Base-by-base conservation (phyloP, 257 asterid species). In the Thymus quinquecostatus region DNA sequence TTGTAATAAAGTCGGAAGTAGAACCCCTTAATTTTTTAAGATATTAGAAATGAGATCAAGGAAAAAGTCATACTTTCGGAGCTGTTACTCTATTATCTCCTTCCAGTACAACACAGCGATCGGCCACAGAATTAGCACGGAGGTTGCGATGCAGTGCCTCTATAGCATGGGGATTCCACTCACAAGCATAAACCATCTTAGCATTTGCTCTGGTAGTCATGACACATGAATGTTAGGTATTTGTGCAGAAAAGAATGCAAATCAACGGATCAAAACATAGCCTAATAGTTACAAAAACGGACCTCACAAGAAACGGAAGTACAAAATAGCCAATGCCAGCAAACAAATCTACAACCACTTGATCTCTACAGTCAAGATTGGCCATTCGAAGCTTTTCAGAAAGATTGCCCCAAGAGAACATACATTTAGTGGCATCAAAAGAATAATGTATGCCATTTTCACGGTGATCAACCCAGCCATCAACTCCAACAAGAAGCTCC, bases 391-490 rank as follows among this genome's bases (percentile, higher is more conserved):
- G 89, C 87, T 95, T 95, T 86, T 95, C 98, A 21, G 97, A 95
- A 44, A 92, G 96, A 86, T 95, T 95, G 13, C 97, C 99, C 99
- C 99, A 95, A 30, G 97, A 95, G 80, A 95, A 95, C 98, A 95
- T 92, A 84, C 98, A 95, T 81, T 89, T 92, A 32, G 98, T 82
- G 57, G 94, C 85, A 82, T 95, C 97, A 75, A 92, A 92, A 63
- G 98, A 92, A 82, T 89, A 95, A 33, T 85, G 79, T 65, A 92
- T 85, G 55, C 96, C 97, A 75, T 89, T 95, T 85, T 92, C 99
- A 75, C 96, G 87, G 80, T 95, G 99, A 71, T 87, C 81, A 76
- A 95, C 97, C 99, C 99, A 95, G 6, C 98, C 98, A 58, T 78
- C 78, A 74, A 86, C 89, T 73, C 99, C 99, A 71, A 87, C 92